phyloP scores from a whole-genome alignment of 805 yeast genomes.

The Clavispora santaluciae region DNA sequence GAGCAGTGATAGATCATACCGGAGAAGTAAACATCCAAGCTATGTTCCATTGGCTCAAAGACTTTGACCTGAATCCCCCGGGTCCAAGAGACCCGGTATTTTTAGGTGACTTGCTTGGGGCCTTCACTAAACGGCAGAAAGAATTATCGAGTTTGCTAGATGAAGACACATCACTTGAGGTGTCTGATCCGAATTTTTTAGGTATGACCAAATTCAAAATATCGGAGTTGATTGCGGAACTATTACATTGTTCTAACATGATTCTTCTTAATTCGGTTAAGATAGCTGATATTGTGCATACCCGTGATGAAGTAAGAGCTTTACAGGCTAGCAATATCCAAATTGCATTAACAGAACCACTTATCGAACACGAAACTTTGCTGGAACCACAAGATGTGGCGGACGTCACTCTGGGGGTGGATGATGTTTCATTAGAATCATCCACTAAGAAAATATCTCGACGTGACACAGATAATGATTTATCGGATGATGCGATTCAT shows the following conservation, averaged over 20 bases:
- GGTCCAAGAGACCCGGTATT: constrained; percentile 89
- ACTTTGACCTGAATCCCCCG: constrained; percentile 83
- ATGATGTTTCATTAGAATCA: constrained; percentile 31
- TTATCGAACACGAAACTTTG: constrained; percentile 19
- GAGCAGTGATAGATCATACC: constrained; percentile 21
- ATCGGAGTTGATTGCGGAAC: constrained; percentile 88
- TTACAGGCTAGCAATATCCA: constrained; percentile 41
- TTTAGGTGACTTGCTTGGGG: constrained; percentile 75
- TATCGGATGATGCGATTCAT: constrained; percentile 10
- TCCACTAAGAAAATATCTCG: neutral
- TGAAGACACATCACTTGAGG: constrained; percentile 30
- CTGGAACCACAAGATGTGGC: constrained; percentile 2
- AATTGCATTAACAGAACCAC: constrained; percentile 30
- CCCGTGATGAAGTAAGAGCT: constrained; percentile 62
- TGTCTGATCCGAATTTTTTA: constrained; percentile 55
- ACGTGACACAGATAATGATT: neutral
- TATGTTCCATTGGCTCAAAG: constrained; percentile 42
- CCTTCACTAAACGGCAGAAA: constrained; percentile 51
- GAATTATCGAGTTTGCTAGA: constrained; percentile 59
- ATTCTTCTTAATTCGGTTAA: constrained; percentile 73
- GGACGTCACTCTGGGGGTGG: constrained; percentile 18
- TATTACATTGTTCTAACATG: constrained; percentile 97
- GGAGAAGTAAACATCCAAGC: constrained; percentile 38
- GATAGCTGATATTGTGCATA: constrained; percentile 62
- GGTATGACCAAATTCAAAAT: constrained; percentile 91